Base-by-base conservation (phyloP, 257 asterid genomes). In the Henckelia pumila region DNA sequence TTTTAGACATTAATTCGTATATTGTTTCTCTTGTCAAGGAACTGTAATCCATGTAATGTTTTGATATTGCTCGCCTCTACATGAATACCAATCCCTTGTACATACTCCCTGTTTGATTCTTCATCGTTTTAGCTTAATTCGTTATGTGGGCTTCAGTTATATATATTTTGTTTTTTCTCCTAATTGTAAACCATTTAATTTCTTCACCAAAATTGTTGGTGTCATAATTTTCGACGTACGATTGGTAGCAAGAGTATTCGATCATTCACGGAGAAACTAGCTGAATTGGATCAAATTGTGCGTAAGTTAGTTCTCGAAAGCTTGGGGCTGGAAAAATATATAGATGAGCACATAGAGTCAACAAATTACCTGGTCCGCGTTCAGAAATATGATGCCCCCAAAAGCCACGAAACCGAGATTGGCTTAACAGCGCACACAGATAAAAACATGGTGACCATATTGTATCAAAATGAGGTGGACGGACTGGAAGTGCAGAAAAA, bases 351-450 rank as follows among this genome's bases (percentile, higher is more conserved):
- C 75, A 35, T 81, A 75, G 74, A 66, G 26, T 82, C 86, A 3
- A 79, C 89, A 1, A 61, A 78, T 29, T 82, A 83, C 44, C 81
- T 83, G 1, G 73, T 77, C 28, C 72, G 89, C 13, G 77, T 87
- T 29, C 78, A 82, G 74, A 85, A 85, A 64, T 84, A 87, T 8
- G 86, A 81, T 11, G 81, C 44, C 24, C 89, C 91, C 0, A 66
- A 71, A 67, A 72, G 61, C 60, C 52, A 8, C 0, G 81, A 81
- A 19, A 37, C 73, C 5, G 56, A 82, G 70, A 14, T 72, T 7
- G 90, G 91, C 29, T 28, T 87, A 22, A 37, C 75, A 21, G 16
- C 83, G 22, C 91, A 84, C 70, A 87, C 84, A 0, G 88, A 84
- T 59, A 84, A 73, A 67, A 84, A 84, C 59, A 47, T 75, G 1